These are phyloP conservation scores for Sporodiniella umbellata DNA, from an alignment of 371 early-diverging fungal species.

Conservation along the genomic window DNA sequence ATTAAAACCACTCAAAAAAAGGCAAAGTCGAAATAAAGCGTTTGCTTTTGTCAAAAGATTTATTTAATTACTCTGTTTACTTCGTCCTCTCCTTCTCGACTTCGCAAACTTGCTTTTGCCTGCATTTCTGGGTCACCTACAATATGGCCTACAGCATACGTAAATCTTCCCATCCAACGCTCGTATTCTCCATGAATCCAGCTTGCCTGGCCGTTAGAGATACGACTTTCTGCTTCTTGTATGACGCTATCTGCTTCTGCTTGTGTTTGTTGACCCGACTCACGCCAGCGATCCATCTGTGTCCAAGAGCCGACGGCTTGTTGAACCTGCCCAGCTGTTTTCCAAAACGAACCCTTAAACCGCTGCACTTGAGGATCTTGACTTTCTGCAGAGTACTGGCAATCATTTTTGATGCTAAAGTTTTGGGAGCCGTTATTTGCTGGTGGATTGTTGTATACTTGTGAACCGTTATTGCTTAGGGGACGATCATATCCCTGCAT, in stretches of 20 bases:
- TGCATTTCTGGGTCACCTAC: conserved; percentile 45
- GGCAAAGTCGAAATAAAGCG: conserved; percentile 33
- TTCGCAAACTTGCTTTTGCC: conserved; percentile 22
- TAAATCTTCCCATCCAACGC: conserved; percentile 30
- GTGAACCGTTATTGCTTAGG: too few relatives aligned
- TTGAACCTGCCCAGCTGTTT: conserved; percentile 30
- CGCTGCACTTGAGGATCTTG: conserved; percentile 26
- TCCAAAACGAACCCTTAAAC: conserved; percentile 30
- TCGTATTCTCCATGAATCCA: conserved; percentile 42
- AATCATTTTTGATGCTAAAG: too few relatives aligned
- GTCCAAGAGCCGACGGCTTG: conserved; percentile 24
- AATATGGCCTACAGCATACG: conserved; percentile 34
- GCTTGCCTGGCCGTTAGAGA: conserved; percentile 27
- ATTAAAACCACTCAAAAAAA: conserved; percentile 76
- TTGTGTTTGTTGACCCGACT: conserved; percentile 16
- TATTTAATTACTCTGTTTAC: conserved; percentile 11
- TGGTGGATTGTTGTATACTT: too few relatives aligned
- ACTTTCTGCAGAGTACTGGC: background rate
- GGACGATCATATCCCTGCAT: too few relatives aligned
- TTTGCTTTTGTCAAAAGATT: background rate
- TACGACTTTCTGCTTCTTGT: conserved; percentile 22
- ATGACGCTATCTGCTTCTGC: conserved; percentile 27
- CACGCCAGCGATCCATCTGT: conserved; percentile 24
- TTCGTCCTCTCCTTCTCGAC: conserved; percentile 27
- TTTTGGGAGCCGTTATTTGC: too few relatives aligned